A percentile compares a stretch with the other conserved stretches of the same genome.
These are phyloP conservation scores for Phytopythium delawarense DNA, from an alignment of 352 stramenopile species.

Conservation along the genomic window DNA sequence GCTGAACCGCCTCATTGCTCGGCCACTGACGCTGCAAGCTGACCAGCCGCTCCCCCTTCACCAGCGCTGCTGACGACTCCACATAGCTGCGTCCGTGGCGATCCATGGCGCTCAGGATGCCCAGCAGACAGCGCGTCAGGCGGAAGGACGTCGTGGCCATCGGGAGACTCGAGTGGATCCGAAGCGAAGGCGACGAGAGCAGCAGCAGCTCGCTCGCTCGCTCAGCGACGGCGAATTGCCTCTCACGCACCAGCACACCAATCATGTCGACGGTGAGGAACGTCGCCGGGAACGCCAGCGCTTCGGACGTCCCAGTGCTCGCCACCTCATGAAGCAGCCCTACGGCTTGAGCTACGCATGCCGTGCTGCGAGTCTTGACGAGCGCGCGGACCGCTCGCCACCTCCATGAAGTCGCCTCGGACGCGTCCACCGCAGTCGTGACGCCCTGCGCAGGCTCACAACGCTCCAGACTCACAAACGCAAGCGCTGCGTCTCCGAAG, in stretches of 20 bases:
- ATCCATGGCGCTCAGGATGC: slow-evolving; percentile 14
- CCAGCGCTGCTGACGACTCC: not conserved
- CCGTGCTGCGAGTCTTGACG: slow-evolving; percentile 27
- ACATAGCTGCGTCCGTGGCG: slow-evolving; percentile 1
- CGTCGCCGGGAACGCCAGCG: slow-evolving; percentile 29
- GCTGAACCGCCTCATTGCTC: slow-evolving; percentile 16
- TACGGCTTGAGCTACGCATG: slow-evolving; percentile 25
- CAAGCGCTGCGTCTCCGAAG: slow-evolving; percentile 28
- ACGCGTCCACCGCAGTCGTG: not conserved
- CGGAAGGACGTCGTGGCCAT: slow-evolving; percentile 1
- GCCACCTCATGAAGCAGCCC: slow-evolving; percentile 18
- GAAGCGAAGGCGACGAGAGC: slow-evolving; percentile 3
- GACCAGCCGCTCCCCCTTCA: slow-evolving; percentile 3
- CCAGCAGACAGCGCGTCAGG: slow-evolving; percentile 20
- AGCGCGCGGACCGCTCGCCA: slow-evolving; percentile 23
- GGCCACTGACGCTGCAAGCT: slow-evolving; percentile 6
- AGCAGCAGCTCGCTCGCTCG: slow-evolving; percentile 21
- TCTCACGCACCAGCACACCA: slow-evolving; percentile 12
- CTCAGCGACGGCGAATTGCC: slow-evolving; percentile 25
- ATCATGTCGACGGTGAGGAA: slow-evolving; percentile 38
- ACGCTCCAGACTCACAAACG: slow-evolving; percentile 17
- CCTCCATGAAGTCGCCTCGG: slow-evolving; percentile 8
- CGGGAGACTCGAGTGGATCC: slow-evolving; percentile 1
- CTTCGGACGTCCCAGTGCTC: not conserved
- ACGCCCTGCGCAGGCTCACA: not conserved